These are phyloP conservation scores for Nemania diffusa DNA, from an alignment of 2,329 filamentous ascomycete species.

Conservation along the genomic window DNA sequence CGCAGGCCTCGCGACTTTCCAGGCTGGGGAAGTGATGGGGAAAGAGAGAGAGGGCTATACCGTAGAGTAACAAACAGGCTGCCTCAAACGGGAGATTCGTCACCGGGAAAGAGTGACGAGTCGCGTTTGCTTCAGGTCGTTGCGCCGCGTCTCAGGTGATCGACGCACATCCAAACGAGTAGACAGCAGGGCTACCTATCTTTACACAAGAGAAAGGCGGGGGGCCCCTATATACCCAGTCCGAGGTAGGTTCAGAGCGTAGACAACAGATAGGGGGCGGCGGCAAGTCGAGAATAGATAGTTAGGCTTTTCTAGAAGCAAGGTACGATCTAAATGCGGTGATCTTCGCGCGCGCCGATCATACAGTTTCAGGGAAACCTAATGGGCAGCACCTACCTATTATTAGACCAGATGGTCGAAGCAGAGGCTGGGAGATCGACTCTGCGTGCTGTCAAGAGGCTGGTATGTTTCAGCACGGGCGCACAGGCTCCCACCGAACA, in stretches of 20 bases:
- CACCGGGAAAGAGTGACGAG: background rate
- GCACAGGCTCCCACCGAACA: background rate
- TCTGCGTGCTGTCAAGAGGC: background rate
- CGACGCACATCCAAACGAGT: background rate
- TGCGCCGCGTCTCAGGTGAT: slow-evolving; percentile 1
- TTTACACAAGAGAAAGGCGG: background rate
- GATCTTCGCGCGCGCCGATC: slow-evolving; percentile 22
- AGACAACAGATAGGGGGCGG: background rate
- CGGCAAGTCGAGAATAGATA: background rate
- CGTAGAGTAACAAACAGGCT: background rate
- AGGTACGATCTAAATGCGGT: background rate
- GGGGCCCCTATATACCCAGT: background rate
- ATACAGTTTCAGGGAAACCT: slow-evolving; percentile 16
- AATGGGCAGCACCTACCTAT: background rate
- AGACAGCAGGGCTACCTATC: background rate
- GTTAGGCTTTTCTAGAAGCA: slow-evolving; percentile 7
- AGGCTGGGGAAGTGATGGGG: background rate
- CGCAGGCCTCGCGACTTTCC: background rate
- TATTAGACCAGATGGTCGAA: background rate
- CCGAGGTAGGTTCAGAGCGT: background rate
- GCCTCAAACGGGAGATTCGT: background rate
- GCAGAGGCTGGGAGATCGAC: background rate
- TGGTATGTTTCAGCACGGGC: slow-evolving; percentile 7
- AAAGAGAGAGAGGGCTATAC: background rate
- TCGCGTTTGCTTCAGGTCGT: background rate